Percentiles rank a stretch among this genome's conserved stretches.
phyloP scores from a whole-genome alignment of 169 alveolate genomes.

The Babesia gibsoni region DNA sequence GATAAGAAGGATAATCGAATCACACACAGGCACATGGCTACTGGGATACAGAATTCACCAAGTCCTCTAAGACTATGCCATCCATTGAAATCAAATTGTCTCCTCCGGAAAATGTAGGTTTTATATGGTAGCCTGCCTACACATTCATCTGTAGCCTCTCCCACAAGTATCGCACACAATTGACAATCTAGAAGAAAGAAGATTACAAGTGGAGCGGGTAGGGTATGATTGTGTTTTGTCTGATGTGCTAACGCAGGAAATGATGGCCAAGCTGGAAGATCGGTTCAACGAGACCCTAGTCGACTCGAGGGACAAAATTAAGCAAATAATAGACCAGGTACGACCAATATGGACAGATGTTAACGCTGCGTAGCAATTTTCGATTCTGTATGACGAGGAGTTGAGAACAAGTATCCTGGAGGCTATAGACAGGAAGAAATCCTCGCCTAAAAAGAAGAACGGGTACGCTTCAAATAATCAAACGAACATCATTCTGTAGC shows the following conservation, averaged over 20 bases:
- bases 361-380: background rate
- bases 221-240: background rate
- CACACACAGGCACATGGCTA: constrained; percentile 9
- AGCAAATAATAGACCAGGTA: constrained; percentile 37
- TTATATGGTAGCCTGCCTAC: background rate
- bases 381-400: constrained; percentile 31
- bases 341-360: background rate
- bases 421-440: constrained; percentile 17
- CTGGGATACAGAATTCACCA: constrained; percentile 55
- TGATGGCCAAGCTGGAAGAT: constrained; percentile 64
- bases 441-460: background rate
- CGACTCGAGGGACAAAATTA: constrained; percentile 46
- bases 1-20: background rate
- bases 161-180: constrained; percentile 74
- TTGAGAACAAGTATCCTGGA: constrained; percentile 13
- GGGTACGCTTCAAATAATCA: background rate
- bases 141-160: constrained; percentile 62
- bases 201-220: constrained; percentile 74
- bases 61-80: constrained; percentile 70
- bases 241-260: constrained; percentile 19
- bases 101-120: constrained; percentile 76
- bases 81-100: constrained; percentile 76
- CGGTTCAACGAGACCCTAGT: constrained; percentile 46
- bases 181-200: constrained; percentile 61
- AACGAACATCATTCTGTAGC: background rate